Percentiles rank a stretch among this genome's conserved stretches.
These are phyloP conservation scores for Sclerotinia subarctica DNA, from an alignment of 2,329 filamentous ascomycete species.

Conservation along the genomic window DNA sequence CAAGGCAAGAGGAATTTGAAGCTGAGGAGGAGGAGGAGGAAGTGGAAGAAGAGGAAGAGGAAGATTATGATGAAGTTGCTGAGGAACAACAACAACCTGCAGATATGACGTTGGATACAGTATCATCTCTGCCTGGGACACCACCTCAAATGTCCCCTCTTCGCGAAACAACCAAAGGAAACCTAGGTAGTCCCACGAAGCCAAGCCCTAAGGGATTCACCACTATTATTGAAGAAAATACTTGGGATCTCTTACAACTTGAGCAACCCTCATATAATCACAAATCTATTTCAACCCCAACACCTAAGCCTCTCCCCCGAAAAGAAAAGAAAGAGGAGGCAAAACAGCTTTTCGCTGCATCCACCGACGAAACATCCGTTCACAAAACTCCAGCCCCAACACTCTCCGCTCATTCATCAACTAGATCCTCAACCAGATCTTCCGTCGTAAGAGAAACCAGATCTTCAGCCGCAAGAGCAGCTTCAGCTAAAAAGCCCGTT, in stretches of 20 bases:
- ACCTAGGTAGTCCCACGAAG: constrained; percentile 32
- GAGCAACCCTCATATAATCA: constrained; percentile 40
- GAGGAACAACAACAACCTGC: constrained; percentile 33
- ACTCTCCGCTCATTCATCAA: constrained; percentile 12
- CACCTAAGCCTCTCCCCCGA: constrained; percentile 23
- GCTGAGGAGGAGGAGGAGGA: constrained; percentile 47
- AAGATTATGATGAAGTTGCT: constrained; percentile 29
- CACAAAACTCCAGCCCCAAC: constrained; percentile 26
- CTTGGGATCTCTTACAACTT: constrained; percentile 43
- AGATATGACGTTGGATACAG: constrained; percentile 31
- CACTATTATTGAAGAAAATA: constrained; percentile 49
- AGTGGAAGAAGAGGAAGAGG: constrained; percentile 38
- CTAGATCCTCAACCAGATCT: constrained; percentile 4
- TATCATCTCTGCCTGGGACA: constrained; percentile 32
- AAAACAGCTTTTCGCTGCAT: constrained; percentile 18
- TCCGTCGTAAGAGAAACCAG: constrained; percentile 10
- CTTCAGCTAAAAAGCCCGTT: constrained; percentile 20
- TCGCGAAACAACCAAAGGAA: constrained; percentile 34
- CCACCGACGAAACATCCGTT: constrained; percentile 30
- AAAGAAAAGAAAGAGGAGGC: constrained; percentile 18
- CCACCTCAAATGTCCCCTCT: constrained; percentile 47
- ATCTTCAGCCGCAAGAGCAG: constrained; percentile 12
- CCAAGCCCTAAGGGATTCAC: constrained; percentile 42
- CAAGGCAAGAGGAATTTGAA: constrained; percentile 27
- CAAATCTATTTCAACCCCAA: constrained; percentile 32